These are phyloP conservation scores for Alopecurus myosuroides DNA, from an alignment of 176 grass and related monocot species.

Conservation along the genomic window DNA sequence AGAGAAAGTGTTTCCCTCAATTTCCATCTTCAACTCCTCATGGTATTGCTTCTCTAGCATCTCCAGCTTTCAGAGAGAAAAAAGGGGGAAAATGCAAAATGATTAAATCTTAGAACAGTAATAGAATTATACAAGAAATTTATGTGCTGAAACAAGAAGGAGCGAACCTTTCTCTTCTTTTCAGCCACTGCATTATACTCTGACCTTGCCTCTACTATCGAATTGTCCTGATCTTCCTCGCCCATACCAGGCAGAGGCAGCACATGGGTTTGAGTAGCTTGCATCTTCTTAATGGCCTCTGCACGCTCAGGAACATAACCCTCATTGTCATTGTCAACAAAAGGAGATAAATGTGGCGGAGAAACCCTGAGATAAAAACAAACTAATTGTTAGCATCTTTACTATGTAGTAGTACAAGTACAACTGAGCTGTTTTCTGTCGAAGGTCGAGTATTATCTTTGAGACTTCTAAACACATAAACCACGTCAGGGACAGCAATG, in stretches of 20 bases:
- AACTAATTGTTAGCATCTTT: not conserved
- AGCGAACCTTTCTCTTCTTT: slow-evolving; percentile 58
- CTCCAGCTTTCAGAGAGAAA: slow-evolving; percentile 40
- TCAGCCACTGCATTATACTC: slow-evolving; percentile 60
- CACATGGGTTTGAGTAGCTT: slow-evolving; percentile 66
- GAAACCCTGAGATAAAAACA: slow-evolving; percentile 51
- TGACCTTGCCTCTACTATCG: slow-evolving; percentile 47
- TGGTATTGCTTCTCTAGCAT: slow-evolving; percentile 84
- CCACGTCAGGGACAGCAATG: not conserved
- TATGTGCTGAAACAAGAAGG: not conserved
- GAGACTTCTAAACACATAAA: not conserved
- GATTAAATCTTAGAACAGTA: not conserved
- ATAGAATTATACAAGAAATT: not conserved
- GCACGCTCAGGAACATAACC: slow-evolving; percentile 91
- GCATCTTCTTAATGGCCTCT: slow-evolving; percentile 62
- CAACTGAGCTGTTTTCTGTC: not conserved
- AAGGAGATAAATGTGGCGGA: slow-evolving; percentile 90
- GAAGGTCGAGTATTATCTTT: no score
- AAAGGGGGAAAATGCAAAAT: not conserved
- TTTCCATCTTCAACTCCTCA: slow-evolving; percentile 88
- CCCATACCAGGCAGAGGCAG: no score
- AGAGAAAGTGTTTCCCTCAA: no score
- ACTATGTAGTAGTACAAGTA: not conserved
- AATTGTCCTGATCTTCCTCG: slow-evolving; percentile 63
- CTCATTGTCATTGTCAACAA: slow-evolving; percentile 85